Evolutionary conservation across 2,329 filamentous ascomycete species (phyloP), one percentile per base, ranked within the genome.

Genomic region (Cercospora berteroae): DNA sequence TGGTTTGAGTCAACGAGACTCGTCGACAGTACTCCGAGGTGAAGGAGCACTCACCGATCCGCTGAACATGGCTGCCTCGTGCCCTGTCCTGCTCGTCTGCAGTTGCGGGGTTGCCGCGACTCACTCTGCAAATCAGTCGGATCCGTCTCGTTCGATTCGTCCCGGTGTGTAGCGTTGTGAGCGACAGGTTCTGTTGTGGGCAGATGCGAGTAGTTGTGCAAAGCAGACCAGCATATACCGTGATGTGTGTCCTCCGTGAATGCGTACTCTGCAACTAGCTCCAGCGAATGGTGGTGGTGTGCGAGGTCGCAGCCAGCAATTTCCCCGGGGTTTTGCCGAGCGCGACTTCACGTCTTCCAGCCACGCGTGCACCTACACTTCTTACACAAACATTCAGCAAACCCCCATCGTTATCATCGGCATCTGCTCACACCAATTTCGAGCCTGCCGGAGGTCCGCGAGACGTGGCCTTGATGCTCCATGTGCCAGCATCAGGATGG

Each of bases 21-120:
- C 44, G 20, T 50, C 18, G 5, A 4, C 20, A 12, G 20, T 4
- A 23, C 2, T 23, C 48, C 4, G 25, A 29, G 16, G 60, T 13
- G 0, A 10, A 20, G 25, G n/a, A 29, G 27, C 20, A 71, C 72
- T 69, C 67, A 73, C 72, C n/a, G 70, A 72, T 58, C 71, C 66
- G 52, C 71, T 70, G 60, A 74, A 74, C 72, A 74, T 74, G 44
- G 36, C 52, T 64, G 62, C 42, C 44, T 33, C 12, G 42, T 23
- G 52, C 61, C 31, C 29, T 10, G 27, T 42, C 16, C 27, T 44
- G 42, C 27, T n/a, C 27, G 56, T 59, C n/a, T 31, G n/a, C 29
- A 31, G n/a, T 31, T 36, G 55, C 55, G 33, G n/a, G 55, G n/a
- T 27, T 31, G 55, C n/a, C 33, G n/a, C 23, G 55, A 20, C 56